Percentiles rank a stretch among this genome's conserved stretches.
phyloP scores from a whole-genome alignment of 169 alveolate genomes.

The Babesia gibsoni region DNA sequence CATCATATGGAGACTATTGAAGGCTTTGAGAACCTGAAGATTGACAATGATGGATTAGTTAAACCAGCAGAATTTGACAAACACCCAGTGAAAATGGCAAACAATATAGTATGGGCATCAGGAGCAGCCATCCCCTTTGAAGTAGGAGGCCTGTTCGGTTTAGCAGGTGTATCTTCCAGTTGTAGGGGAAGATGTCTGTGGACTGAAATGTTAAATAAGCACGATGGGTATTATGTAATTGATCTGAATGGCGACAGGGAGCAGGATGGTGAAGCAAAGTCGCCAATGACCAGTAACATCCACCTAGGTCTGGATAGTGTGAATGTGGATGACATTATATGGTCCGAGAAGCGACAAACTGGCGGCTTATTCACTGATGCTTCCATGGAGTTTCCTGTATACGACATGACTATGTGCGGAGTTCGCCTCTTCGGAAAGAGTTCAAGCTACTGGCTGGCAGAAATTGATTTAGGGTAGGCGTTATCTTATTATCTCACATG shows the following conservation, averaged over 20 bases:
- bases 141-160: constrained; percentile 45
- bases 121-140: background rate
- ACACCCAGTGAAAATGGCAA: constrained; percentile 49
- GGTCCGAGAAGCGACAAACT: constrained; percentile 73
- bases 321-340: constrained; percentile 24
- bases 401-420: constrained; percentile 66
- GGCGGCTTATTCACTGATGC: constrained; percentile 76
- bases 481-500: background rate
- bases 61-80: background rate
- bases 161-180: constrained; percentile 27
- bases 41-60: background rate
- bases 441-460: constrained; percentile 72
- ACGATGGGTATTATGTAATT: constrained; percentile 33
- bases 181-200: constrained; percentile 39
- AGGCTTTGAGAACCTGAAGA: constrained; percentile 29
- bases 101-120: background rate
- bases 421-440: constrained; percentile 68
- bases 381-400: constrained; percentile 64
- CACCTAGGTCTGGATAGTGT: constrained; percentile 10
- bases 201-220: constrained; percentile 5
- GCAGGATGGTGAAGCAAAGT: background rate
- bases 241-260: constrained; percentile 32
- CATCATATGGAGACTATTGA: constrained; percentile 36
- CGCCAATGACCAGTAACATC: background rate
- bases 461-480: constrained; percentile 52